Conservation (phyloP, 345 rosid genomes). For the Sisymbrium altissimum region DNA sequence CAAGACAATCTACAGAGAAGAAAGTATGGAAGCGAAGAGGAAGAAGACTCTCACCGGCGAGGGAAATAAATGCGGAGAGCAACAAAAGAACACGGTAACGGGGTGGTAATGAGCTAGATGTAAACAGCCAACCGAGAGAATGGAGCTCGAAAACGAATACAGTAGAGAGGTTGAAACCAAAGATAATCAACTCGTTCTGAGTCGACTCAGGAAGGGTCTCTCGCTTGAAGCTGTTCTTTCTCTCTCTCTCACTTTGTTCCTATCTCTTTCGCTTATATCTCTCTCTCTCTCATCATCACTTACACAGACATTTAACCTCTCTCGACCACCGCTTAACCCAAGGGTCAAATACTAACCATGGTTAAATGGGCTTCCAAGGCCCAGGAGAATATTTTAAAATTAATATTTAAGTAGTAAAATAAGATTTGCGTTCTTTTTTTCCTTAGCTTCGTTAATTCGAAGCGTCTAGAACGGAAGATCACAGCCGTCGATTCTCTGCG, state of each 20-base stretch:
- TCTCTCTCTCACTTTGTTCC: slow-evolving; percentile 23
- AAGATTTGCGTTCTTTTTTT: background rate
- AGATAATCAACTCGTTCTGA: slow-evolving; percentile 22
- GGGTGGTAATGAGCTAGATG: slow-evolving; percentile 12
- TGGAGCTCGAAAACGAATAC: slow-evolving; percentile 7
- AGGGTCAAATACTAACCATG: slow-evolving; percentile 30
- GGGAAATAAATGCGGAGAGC: background rate
- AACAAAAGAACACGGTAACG: background rate
- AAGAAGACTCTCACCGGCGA: slow-evolving; percentile 19
- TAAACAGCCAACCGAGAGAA: background rate
- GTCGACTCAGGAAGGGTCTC: slow-evolving; percentile 31
- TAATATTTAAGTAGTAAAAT: background rate
- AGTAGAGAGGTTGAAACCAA: background rate
- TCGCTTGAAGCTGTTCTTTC: slow-evolving; percentile 26
- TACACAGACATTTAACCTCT: slow-evolving; percentile 28
- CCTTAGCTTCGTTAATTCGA: slow-evolving; percentile 27
- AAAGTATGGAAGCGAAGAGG: background rate
- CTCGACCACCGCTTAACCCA: slow-evolving; percentile 21
- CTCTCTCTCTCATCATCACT: slow-evolving; percentile 19
- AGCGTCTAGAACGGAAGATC: slow-evolving; percentile 50
- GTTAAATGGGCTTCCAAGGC: slow-evolving; percentile 8
- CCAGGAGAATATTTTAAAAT: background rate
- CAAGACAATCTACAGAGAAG: background rate
- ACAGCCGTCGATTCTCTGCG: slow-evolving; percentile 45
- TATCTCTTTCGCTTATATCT: slow-evolving; percentile 13